Conservation (phyloP, 345 rosid species). For the Pugionium cornutum region DNA sequence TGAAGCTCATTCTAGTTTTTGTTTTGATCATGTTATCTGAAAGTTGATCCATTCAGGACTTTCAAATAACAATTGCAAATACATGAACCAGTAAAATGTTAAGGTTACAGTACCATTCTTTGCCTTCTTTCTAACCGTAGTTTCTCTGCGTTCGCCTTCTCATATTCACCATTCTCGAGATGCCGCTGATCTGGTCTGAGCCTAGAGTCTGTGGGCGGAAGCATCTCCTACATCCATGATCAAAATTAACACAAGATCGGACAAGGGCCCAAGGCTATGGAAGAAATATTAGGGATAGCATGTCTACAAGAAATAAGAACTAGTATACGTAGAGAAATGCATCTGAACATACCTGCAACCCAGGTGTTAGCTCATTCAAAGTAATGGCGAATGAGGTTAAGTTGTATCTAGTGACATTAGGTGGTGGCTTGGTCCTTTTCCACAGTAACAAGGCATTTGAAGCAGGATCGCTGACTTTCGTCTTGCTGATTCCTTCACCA, state of each 20-base stretch:
- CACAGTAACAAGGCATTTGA: slow-evolving; percentile 70
- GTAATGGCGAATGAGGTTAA: slow-evolving; percentile 92
- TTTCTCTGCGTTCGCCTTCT: slow-evolving; percentile 90
- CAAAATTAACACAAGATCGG: slow-evolving; percentile 23
- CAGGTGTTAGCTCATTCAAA: slow-evolving; percentile 88
- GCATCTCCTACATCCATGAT: slow-evolving; percentile 71
- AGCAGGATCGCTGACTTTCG: slow-evolving; percentile 55
- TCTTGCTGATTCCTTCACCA: slow-evolving; percentile 59
- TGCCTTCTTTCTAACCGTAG: slow-evolving; percentile 94
- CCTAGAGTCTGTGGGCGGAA: slow-evolving; percentile 98
- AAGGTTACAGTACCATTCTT: slow-evolving; percentile 65
- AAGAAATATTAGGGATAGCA: background rate
- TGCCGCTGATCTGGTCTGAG: slow-evolving; percentile 97
- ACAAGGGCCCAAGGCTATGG: background rate
- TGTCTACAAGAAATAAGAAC: background rate
- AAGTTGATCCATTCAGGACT: background rate
- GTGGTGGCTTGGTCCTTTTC: slow-evolving; percentile 74
- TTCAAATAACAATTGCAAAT: background rate
- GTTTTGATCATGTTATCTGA: background rate
- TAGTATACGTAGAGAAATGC: background rate
- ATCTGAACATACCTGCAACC: slow-evolving; percentile 69
- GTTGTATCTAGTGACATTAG: slow-evolving; percentile 85
- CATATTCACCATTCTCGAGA: slow-evolving; percentile 98
- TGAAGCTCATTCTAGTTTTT: background rate
- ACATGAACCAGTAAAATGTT: slow-evolving; percentile 12